Conservation (phyloP, 306 rosid species). For the Trifolium pratense region DNA sequence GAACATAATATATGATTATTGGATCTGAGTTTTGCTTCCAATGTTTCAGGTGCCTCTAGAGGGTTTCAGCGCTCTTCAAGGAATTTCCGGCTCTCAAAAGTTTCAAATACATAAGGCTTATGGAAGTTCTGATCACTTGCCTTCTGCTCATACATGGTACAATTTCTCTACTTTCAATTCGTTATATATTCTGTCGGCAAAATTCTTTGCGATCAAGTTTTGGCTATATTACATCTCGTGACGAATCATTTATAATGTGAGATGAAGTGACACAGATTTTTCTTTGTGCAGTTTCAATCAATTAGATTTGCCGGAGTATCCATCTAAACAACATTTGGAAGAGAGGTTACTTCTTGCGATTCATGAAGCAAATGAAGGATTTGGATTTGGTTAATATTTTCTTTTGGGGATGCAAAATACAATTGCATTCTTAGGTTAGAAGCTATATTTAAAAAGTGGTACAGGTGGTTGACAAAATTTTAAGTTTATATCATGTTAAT, state of each 20-base stretch:
- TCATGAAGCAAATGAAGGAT: conserved; percentile 95
- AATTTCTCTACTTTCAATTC: background rate
- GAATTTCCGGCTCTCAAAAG: conserved; percentile 96
- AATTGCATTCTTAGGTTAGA: conserved; percentile 56
- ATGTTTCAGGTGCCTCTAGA: conserved; percentile 89
- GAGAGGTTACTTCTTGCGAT: conserved; percentile 90
- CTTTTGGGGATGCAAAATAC: conserved; percentile 5
- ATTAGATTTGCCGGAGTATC: conserved; percentile 95
- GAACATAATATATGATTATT: conserved; percentile 20
- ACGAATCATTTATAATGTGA: background rate
- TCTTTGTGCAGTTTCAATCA: conserved; percentile 87
- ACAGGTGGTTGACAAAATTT: conserved; percentile 55
- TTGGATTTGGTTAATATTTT: conserved; percentile 77
- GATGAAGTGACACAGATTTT: conserved; percentile 17
- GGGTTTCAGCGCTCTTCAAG: conserved; percentile 98
- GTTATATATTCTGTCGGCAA: background rate
- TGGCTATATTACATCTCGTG: conserved; percentile 11
- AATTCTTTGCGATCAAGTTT: conserved; percentile 1
- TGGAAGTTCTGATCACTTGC: conserved; percentile 94
- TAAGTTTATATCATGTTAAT: conserved; percentile 62
- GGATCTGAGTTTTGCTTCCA: conserved; percentile 37
- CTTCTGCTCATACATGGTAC: conserved; percentile 99
- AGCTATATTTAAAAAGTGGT: conserved; percentile 45
- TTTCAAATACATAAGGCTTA: conserved; percentile 99
- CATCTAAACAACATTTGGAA: conserved; percentile 87